Evolutionary conservation across 2,329 filamentous ascomycete genomes (phyloP), one percentile per base, ranked within the genome.

Genomic region (Ilyonectria mors-panacis): DNA sequence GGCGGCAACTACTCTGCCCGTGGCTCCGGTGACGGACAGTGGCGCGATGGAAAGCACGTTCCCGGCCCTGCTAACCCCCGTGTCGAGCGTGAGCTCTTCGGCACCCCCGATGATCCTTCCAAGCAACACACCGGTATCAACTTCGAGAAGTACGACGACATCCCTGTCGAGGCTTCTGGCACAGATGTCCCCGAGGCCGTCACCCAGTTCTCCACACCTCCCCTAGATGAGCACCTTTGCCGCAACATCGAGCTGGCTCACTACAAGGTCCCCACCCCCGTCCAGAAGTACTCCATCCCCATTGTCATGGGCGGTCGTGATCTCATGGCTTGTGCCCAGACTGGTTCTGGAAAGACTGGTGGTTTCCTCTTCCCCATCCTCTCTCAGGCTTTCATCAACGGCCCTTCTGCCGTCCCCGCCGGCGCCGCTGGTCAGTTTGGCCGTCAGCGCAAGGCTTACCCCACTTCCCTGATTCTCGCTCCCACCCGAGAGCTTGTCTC

Each of bases 141-240:
- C 89, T 99, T 99, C 81, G 92, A 97, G 86, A 99, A 99, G 88
- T 99, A 99, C 85, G 96, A 99, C 80, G 96, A 99, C 83, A 99
- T 99, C 74, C 96, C 96, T 62, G 96, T 99, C 72, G 96, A 98
- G 85, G 96, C 96, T 71, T 98, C 95, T 67, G 96, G 96, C 68
- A 92, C 94, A 60, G 91, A 97, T 79, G 94, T 98, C 59, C 96
- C 96, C 51, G 96, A 98, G 79, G 93, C 95, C 45, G 94, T 98
- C 74, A 91, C 91, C 73, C 88, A 91, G 69, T 99, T 99, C 89
- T 94, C 90, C 80, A 97, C 96, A 84, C 96, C 96, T 73, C 96
- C 96, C 78, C 89, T 99, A 75, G 96, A 99, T 79, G 93, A 97
- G 81, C 96, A 98, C 80, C 87, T 99, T 54, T 87, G 98, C 78